These are phyloP conservation scores for Cyclostephanos tholiformis DNA, from an alignment of 108 stramenopile species.

Conservation along the genomic window DNA sequence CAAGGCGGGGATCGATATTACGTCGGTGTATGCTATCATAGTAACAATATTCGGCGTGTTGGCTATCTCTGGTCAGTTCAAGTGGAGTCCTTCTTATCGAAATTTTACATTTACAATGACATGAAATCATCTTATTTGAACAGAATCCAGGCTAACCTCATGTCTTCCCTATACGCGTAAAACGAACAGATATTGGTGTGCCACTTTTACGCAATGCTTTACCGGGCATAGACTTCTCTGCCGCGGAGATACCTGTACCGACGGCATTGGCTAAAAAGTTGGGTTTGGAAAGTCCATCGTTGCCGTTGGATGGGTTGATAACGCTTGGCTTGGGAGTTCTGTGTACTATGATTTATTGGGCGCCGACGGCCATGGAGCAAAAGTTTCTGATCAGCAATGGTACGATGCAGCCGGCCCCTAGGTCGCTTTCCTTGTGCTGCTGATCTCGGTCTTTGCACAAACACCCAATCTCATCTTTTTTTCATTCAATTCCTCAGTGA, in stretches of 20 bases:
- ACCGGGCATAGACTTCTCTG: slow-evolving; percentile 29
- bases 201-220: slow-evolving; percentile 35
- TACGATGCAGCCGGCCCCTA: not conserved
- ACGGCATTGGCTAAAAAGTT: slow-evolving; percentile 26
- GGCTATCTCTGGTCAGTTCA: slow-evolving; percentile 27
- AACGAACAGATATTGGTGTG: slow-evolving; percentile 33
- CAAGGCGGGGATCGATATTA: slow-evolving; percentile 41
- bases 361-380: slow-evolving; percentile 38
- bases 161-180: not conserved
- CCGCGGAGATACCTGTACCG: slow-evolving; percentile 27
- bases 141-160: not conserved
- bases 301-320: slow-evolving; percentile 43
- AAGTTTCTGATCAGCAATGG: slow-evolving; percentile 34
- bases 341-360: slow-evolving; percentile 41
- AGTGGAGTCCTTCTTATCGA: not conserved
- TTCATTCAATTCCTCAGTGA: slow-evolving; percentile 3
- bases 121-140: not conserved
- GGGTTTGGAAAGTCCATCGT: slow-evolving; percentile 18
- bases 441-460: not conserved
- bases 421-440: not conserved
- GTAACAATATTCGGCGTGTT: slow-evolving; percentile 47
- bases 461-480: not conserved
- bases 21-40: slow-evolving; percentile 33
- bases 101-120: not conserved
- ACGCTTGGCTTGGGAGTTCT: slow-evolving; percentile 43